Conservation (phyloP, 23 red algal genomes). For the Gracilariopsis chorda region DNA sequence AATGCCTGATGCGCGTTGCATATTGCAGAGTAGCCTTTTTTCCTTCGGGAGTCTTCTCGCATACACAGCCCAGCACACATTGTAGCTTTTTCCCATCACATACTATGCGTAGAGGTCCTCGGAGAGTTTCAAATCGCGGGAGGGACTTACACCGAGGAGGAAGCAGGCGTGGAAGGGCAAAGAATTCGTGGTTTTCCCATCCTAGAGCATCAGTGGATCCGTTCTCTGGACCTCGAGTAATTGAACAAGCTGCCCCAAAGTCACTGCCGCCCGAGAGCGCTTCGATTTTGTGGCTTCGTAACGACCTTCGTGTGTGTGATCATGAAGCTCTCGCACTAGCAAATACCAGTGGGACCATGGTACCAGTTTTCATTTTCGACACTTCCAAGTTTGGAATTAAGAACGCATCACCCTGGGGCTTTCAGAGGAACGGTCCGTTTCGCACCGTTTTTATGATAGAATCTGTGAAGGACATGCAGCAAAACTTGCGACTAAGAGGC, state of each 20-base stretch:
- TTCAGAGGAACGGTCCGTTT: constrained; percentile 63
- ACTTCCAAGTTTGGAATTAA: constrained; percentile 33
- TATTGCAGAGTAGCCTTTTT: too few relatives aligned
- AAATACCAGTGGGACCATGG: constrained; percentile 27
- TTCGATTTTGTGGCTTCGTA: constrained; percentile 85
- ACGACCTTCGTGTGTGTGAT: constrained; percentile 83
- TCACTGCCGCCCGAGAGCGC: constrained; percentile 24
- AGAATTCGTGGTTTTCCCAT: not conserved
- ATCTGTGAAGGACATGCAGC: constrained; percentile 60
- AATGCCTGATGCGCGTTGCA: too few relatives aligned
- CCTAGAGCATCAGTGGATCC: constrained; percentile 13
- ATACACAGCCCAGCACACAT: too few relatives aligned
- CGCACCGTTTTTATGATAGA: constrained; percentile 75
- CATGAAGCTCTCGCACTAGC: constrained; percentile 61
- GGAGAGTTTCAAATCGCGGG: not conserved
- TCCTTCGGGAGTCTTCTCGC: too few relatives aligned
- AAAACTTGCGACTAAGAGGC: constrained; percentile 24
- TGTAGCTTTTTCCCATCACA: too few relatives aligned
- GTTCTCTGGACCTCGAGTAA: constrained; percentile 10
- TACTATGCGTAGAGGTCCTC: not conserved
- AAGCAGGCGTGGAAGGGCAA: not conserved
- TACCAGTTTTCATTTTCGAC: constrained; percentile 82
- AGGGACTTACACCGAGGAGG: not conserved
- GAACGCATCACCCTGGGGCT: constrained; percentile 48
- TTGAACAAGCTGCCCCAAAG: not conserved